A percentile compares a stretch with the other conserved stretches of the same genome.
These are phyloP conservation scores for Aspergillus sp. DNA, from an alignment of 2,329 filamentous ascomycete genomes.

Conservation along the genomic window DNA sequence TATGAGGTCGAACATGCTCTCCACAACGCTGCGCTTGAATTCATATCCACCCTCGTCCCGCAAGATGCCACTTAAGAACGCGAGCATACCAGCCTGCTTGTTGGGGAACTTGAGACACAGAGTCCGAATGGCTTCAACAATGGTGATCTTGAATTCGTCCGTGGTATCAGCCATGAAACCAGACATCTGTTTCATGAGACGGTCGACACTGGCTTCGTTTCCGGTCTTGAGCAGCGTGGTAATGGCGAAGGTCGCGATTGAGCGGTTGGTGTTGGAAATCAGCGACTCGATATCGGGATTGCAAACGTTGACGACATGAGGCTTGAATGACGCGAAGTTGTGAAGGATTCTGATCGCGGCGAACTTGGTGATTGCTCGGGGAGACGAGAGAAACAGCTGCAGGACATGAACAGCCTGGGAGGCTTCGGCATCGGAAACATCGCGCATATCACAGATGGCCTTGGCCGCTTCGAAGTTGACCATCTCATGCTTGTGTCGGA, in stretches of 20 bases:
- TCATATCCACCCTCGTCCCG: conserved; percentile 96
- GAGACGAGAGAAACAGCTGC: conserved; percentile 93
- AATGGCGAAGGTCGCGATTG: conserved; percentile 96
- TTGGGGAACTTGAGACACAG: conserved; percentile 94
- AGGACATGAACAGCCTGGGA: conserved; percentile 88
- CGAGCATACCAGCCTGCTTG: conserved; percentile 96
- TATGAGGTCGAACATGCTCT: conserved; percentile 98
- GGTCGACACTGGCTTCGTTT: conserved; percentile 93
- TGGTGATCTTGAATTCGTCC: conserved; percentile 99
- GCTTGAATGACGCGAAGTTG: conserved; percentile 94
- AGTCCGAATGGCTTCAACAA: conserved; percentile 94
- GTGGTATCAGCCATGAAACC: conserved; percentile 99
- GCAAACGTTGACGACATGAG: conserved; percentile 80
- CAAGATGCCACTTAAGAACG: conserved; percentile 93
- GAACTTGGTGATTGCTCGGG: conserved; percentile 93
- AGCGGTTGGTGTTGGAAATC: conserved; percentile 94
- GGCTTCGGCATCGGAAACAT: conserved; percentile 86
- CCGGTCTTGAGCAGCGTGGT: conserved; percentile 97
- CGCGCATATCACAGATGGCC: conserved; percentile 89
- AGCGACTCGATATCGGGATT: conserved; percentile 96
- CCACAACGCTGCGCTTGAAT: conserved; percentile 94
- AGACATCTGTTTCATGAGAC: conserved; percentile 96
- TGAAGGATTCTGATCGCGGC: conserved; percentile 93
- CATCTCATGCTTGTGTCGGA: conserved; percentile 98
- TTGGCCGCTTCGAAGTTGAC: conserved; percentile 99